Percentiles rank a stretch among this genome's conserved stretches.
phyloP scores from a whole-genome alignment of 2,329 filamentous ascomycete genomes.

The Albifimbria verrucaria region DNA sequence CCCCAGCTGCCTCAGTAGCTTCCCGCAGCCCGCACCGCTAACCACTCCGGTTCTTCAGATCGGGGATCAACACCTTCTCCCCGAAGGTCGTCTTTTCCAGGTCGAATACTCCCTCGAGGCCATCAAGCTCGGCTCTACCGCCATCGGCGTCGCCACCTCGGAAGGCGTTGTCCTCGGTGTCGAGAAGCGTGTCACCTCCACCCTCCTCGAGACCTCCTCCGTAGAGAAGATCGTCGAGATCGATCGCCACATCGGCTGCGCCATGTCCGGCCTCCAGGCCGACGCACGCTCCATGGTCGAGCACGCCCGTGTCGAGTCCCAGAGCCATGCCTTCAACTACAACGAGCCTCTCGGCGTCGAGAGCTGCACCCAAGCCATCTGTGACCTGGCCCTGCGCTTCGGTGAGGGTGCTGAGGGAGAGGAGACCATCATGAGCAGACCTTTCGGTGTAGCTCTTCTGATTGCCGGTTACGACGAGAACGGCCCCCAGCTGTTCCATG shows the following conservation, averaged over 20 bases:
- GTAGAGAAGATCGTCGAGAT: constrained; percentile 99
- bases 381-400: constrained; percentile 92
- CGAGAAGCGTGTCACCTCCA: constrained; percentile 97
- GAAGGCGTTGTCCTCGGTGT: constrained; percentile 95
- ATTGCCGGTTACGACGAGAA: constrained; percentile 98
- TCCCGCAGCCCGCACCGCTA: constrained; percentile 8
- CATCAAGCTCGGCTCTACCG: constrained; percentile 98
- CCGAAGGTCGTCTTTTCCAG: constrained; percentile 98
- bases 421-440: constrained; percentile 97
- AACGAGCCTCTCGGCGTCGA: constrained; percentile 92
- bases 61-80: constrained; percentile 99
- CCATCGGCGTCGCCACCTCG: constrained; percentile 94
- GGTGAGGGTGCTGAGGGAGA: constrained; percentile 96
- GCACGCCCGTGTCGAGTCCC: constrained; percentile 95
- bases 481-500: constrained; percentile 94
- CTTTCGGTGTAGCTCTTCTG: constrained; percentile 92
- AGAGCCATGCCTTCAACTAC: constrained; percentile 98
- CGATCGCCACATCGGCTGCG: constrained; percentile 96
- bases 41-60: constrained; percentile 53
- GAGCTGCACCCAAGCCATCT: constrained; percentile 98
- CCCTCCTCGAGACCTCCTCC: constrained; percentile 93
- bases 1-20: constrained; percentile 13
- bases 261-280: constrained; percentile 96
- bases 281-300: constrained; percentile 97
- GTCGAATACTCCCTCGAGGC: constrained; percentile 99